phyloP scores from a whole-genome alignment of 2,329 filamentous ascomycete species.

The Epichloe festucae region DNA sequence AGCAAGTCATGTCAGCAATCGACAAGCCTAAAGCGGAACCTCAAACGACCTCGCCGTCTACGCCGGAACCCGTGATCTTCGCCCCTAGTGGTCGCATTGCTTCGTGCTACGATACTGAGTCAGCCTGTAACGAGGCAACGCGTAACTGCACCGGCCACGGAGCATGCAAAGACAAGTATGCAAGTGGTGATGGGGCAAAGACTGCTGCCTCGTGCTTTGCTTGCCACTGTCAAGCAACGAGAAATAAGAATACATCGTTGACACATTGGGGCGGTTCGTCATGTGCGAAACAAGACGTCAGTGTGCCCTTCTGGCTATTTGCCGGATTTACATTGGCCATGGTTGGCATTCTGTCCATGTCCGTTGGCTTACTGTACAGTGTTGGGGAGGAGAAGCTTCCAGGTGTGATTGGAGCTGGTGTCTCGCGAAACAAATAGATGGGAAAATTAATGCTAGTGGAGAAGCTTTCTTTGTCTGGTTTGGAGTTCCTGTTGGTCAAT shows the following conservation, averaged over 20 bases:
- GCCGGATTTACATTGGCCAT: constrained; percentile 59
- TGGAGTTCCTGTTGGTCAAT: constrained; percentile 2
- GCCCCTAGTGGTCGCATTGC: constrained; percentile 39
- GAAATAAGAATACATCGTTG: constrained; percentile 43
- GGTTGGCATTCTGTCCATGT: constrained; percentile 53
- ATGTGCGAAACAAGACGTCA: constrained; percentile 87
- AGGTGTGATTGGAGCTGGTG: constrained; percentile 90
- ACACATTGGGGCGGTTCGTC: constrained; percentile 72
- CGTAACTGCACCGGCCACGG: constrained; percentile 76
- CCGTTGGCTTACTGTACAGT: constrained; percentile 65
- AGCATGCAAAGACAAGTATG: constrained; percentile 55
- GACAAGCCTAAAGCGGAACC: constrained; percentile 15
- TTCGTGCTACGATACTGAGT: constrained; percentile 59
- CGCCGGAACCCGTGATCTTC: constrained; percentile 19
- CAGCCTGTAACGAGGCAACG: constrained; percentile 57
- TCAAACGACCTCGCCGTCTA: constrained; percentile 13
- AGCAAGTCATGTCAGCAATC: constrained; percentile 31
- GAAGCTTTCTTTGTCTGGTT: constrained; percentile 7
- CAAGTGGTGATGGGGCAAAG: constrained; percentile 25
- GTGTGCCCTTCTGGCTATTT: constrained; percentile 79
- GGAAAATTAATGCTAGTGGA: not conserved
- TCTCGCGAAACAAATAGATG: constrained; percentile 53
- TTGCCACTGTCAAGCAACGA: constrained; percentile 59
- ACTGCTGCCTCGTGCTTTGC: constrained; percentile 51
- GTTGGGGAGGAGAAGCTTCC: constrained; percentile 83